A percentile compares a stretch with the other conserved stretches of the same genome.
Evolutionary conservation across 1,139 yeast genomes (phyloP).

Genomic region (Yamadazyma kanchanaburiensis): DNA sequence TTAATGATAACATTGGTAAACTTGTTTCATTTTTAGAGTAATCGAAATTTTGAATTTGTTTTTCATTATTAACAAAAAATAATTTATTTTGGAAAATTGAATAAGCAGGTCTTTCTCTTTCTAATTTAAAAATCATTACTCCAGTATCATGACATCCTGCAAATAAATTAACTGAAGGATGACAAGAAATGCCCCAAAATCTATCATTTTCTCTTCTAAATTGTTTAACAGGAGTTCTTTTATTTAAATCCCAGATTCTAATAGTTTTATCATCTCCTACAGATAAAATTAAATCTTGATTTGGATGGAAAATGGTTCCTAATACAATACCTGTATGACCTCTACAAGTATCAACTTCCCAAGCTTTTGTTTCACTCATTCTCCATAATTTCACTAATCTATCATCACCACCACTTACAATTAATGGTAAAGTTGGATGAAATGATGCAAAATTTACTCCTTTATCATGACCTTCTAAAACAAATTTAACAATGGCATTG

Average conservation of each 20-base stretch:
- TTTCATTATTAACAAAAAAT: constrained; percentile 76
- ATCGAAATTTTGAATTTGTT: constrained; percentile 80
- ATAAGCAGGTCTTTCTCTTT: constrained; percentile 94
- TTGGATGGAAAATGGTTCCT: constrained; percentile 89
- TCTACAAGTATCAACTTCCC: constrained; percentile 98
- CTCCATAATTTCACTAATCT: constrained; percentile 95
- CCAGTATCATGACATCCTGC: constrained; percentile 98
- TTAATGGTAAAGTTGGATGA: constrained; percentile 94
- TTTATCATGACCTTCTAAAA: constrained; percentile 95
- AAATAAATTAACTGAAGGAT: constrained; percentile 85
- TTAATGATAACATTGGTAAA: constrained; percentile 77
- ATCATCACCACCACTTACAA: constrained; percentile 96
- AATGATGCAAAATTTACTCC: constrained; percentile 99
- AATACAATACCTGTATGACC: constrained; percentile 95
- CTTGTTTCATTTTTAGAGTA: constrained; percentile 59
- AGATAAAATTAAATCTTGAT: constrained; percentile 86
- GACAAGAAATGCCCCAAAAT: constrained; percentile 90
- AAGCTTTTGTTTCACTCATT: constrained; percentile 96
- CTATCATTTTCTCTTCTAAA: constrained; percentile 93
- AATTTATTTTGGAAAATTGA: constrained; percentile 68
- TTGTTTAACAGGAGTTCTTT: constrained; percentile 89
- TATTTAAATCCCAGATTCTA: constrained; percentile 95
- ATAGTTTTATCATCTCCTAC: constrained; percentile 97
- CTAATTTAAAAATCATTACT: constrained; percentile 96
- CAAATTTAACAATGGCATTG: constrained; percentile 93